These are phyloP conservation scores for Phytophthora uliginosa DNA, from an alignment of 352 stramenopile species.

Conservation along the genomic window DNA sequence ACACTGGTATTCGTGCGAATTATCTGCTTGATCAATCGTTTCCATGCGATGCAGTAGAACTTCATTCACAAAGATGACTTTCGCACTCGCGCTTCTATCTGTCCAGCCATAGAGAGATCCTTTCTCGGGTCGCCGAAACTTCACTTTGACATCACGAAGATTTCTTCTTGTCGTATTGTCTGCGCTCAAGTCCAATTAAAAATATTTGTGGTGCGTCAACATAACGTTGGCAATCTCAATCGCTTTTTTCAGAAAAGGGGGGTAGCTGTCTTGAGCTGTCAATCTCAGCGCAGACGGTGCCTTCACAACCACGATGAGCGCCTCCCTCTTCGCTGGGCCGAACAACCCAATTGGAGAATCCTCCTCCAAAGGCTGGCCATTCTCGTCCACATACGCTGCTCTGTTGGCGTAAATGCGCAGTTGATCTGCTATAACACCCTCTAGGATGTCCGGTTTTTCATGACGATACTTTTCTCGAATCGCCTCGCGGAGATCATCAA, in stretches of 20 bases:
- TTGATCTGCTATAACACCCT: background rate
- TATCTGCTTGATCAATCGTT: constrained; percentile 6
- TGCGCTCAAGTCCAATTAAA: constrained; percentile 1
- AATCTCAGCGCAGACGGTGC: background rate
- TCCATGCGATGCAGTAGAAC: constrained; percentile 8
- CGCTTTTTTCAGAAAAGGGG: constrained; percentile 4
- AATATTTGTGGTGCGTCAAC: background rate
- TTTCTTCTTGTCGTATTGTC: constrained; percentile 6
- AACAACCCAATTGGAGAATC: background rate
- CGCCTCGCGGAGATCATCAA: background rate
- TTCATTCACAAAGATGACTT: constrained; percentile 8
- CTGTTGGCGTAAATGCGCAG: constrained; percentile 2
- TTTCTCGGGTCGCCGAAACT: background rate
- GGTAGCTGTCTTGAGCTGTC: constrained; percentile 3
- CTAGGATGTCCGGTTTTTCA: background rate
- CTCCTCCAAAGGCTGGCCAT: constrained; percentile 11
- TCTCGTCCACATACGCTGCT: constrained; percentile 11
- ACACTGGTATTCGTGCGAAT: constrained; percentile 10
- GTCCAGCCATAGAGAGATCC: constrained; percentile 4
- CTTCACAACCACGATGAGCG: background rate
- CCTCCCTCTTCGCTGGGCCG: background rate
- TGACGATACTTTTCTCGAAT: background rate
- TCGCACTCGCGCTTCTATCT: background rate
- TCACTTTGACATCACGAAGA: constrained; percentile 4
- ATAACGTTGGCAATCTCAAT: constrained; percentile 11